Base-by-base conservation (phyloP, 768 basidiomycete species). In the Termitomyces sp. region DNA sequence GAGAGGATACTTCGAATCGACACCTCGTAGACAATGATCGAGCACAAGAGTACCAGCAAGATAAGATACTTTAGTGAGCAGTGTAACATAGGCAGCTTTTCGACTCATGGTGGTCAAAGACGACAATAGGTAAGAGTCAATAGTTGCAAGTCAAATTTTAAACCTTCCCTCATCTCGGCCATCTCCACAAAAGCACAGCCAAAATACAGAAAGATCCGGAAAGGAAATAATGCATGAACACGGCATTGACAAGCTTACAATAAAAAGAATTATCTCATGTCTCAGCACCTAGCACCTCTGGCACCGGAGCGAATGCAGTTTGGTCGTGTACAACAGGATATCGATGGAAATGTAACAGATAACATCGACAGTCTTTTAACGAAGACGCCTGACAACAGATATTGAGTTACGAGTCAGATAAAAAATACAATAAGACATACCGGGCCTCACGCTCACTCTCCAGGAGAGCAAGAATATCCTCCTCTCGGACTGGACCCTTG, bases 381-480 rank as follows among this genome's bases (percentile, higher is more conserved):
- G 76, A 55, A 77, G 71, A 61, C 75, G 76, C 53, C 76, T 76
- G 41, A 6, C 24, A 42, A 49, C 10, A 32, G 12, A 46, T 22
- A 34, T 14, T 65, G 22, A 62, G 46, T 42, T 2, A 27, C 8
- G 16, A 26, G 20, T 43, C 16, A 29, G 41, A 4, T 37, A 3
- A 29, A n/a, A 54, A 6, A 26, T 13, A 37, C 10, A 2, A 12
- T 14, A 27, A 9, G 39, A 85, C 93, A 67, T 69, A 97, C 97
- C 97, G 92, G 68, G 97, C 97, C 81, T 99, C 97, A 77, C 97
- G 92, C 78, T 99, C 97, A 72, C 90, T 90, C 82, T 99, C 97
- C 70, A 98, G 80, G 64, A 99, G 80, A 65, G 95, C 94, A 61
- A 99, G 82, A 69, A 98, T 97, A 73, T 99, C 97, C 74, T 94